These are phyloP conservation scores for Fusarium sublunatum DNA, from an alignment of 2,329 filamentous ascomycete species.

Conservation along the genomic window DNA sequence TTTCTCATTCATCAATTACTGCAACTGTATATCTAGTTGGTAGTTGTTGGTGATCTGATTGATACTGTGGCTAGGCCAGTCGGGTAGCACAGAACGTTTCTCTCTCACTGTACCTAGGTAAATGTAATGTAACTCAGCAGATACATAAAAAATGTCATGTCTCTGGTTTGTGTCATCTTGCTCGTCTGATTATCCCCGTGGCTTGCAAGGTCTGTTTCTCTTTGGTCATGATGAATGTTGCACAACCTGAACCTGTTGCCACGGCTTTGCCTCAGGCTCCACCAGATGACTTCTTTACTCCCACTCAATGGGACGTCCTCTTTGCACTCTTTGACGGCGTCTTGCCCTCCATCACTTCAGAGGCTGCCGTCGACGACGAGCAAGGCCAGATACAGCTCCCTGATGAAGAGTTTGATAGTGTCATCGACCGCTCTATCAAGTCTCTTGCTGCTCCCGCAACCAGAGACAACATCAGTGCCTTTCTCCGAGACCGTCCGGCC, in stretches of 20 bases:
- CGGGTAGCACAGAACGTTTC: conserved; percentile 24
- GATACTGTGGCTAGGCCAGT: no score
- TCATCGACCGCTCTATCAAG: conserved; percentile 54
- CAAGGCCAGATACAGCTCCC: conserved; percentile 59
- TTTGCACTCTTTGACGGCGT: conserved; percentile 67
- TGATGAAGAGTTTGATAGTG: conserved; percentile 61
- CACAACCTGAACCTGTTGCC: conserved; percentile 35
- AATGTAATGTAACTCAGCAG: conserved; percentile 1
- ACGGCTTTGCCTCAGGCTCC: conserved; percentile 46
- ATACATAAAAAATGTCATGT: conserved; percentile 29
- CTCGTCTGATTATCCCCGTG: conserved; percentile 17
- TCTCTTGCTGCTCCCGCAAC: conserved; percentile 54
- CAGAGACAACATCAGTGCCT: conserved; percentile 60
- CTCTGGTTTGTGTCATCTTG: conserved; percentile 26
- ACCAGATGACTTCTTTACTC: conserved; percentile 54
- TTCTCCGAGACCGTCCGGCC: conserved; percentile 64
- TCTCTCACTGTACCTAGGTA: neutral
- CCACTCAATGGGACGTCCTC: conserved; percentile 65
- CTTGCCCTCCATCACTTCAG: conserved; percentile 67
- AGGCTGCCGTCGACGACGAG: conserved; percentile 53
- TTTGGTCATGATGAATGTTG: conserved; percentile 29
- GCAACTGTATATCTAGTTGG: neutral
- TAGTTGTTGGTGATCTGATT: no score
- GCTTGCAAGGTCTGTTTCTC: neutral
- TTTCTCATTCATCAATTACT: neutral